Evolutionary conservation across 306 rosid species (phyloP), one percentile per base, ranked within the genome.

Genomic region (Fragaria nilgerrensis): DNA sequence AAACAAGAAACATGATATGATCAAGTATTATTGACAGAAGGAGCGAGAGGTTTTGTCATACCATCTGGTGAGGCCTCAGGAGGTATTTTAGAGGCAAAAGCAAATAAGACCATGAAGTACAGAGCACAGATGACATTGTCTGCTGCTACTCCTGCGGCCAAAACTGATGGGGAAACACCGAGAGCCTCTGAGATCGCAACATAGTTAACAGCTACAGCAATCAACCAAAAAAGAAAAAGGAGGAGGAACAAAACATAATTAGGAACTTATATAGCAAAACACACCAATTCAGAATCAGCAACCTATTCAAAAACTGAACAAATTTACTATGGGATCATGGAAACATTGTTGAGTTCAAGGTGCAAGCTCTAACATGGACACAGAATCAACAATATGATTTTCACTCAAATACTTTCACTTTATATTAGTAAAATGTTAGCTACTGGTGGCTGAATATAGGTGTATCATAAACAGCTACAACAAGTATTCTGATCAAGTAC

Each of bases 181-280:
- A 88, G 86, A 67, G 90, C 90, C 82, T 87, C 86, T 74, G 88
- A 87, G 77, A 87, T 84, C n/a, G 90, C 88, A 74, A 87, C 75
- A 67, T 84, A 87, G 68, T 87, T 87, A 74, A 87, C 86, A 77
- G 88, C 88, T 82, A 75, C 86, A 76, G 63, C 23, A 71, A 76
- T 73, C 72, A 79, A 79, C 76, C 83, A 50, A 50, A 48, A 29
- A 72, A 69, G 36, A 47, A 47, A 70, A 34, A 50, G 37, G 75
- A 64, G 36, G 44, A 61, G 59, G 1, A 71, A 45, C 22, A 67
- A 37, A 3, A 65, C 20, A 49, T 56, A 10, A 74, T 11, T 5
- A 56, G 25, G 44, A 74, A 74, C 25, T 5, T 14, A 9, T 74
- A 39, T 5, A 5, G 68, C 15, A 11, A 58, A 41, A 22, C 16